Conservation (phyloP, 305 asterid species). For the Solanum hybrid region DNA sequence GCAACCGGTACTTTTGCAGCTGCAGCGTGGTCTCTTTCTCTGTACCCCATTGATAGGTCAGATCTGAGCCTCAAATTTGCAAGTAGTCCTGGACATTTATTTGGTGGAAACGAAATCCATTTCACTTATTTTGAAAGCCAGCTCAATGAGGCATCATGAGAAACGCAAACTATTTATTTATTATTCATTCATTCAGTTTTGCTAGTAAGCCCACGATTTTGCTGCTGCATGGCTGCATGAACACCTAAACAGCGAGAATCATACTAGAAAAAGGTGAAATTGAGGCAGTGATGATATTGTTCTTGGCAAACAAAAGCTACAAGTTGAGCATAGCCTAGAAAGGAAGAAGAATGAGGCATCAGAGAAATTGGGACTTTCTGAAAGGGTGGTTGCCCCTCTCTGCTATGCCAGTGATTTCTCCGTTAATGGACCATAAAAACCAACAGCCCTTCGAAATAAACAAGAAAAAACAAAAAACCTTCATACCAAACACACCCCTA, state of each 20-base stretch:
- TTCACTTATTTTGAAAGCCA: neutral
- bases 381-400: conserved; percentile 9
- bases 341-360: neutral
- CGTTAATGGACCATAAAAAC: neutral
- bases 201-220: neutral
- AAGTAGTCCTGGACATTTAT: neutral
- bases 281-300: neutral
- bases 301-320: neutral
- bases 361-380: neutral
- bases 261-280: neutral
- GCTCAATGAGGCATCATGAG: neutral
- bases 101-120: neutral
- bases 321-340: neutral
- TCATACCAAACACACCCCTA: neutral
- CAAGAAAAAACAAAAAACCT: neutral
- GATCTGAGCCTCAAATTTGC: neutral
- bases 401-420: neutral
- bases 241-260: neutral
- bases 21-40: neutral
- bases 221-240: neutral
- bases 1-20: neutral
- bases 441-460: neutral
- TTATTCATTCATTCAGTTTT: neutral
- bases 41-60: neutral
- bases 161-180: neutral